Evolutionary conservation across 2,329 filamentous ascomycete genomes (phyloP).

Genomic region (Colletotrichum liriopes): DNA sequence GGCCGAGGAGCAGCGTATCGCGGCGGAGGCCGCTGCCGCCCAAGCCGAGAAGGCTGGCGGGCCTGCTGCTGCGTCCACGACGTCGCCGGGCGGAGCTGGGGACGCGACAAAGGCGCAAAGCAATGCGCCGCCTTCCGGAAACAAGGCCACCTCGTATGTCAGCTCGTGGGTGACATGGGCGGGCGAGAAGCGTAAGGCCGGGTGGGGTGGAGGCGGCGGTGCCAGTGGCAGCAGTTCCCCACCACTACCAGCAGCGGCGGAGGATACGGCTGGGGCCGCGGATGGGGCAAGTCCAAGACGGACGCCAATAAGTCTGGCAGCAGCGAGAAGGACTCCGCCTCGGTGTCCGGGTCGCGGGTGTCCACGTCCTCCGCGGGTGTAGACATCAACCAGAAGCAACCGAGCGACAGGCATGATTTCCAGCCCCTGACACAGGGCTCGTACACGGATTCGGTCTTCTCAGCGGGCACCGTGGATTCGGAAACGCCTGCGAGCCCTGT

Average conservation of each 20-base stretch:
- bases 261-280: constrained; percentile 52
- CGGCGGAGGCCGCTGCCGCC: constrained; percentile 47
- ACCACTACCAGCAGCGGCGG: constrained; percentile 24
- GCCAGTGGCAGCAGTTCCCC: constrained; percentile 26
- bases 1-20: constrained; percentile 56
- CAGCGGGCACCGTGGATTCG: constrained; percentile 48
- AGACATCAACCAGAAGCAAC: constrained; percentile 20
- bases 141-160: constrained; percentile 75
- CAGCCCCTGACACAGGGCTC: constrained; percentile 58
- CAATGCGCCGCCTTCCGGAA: constrained; percentile 64
- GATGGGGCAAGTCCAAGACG: constrained; percentile 47
- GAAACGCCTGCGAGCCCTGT: constrained; percentile 24
- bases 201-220: constrained; percentile 51
- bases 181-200: constrained; percentile 79
- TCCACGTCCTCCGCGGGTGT: constrained; percentile 31
- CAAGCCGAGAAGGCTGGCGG: constrained; percentile 41
- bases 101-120: constrained; percentile 63
- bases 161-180: constrained; percentile 80
- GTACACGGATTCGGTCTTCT: constrained; percentile 63
- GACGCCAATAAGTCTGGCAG: constrained; percentile 33
- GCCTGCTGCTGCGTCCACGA: constrained; percentile 45
- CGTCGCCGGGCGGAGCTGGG: constrained; percentile 45
- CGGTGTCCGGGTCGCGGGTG: constrained; percentile 40
- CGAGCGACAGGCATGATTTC: constrained; percentile 32
- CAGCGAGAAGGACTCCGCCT: constrained; percentile 47